A percentile compares a stretch with the other conserved stretches of the same genome.
Conservation (phyloP, 208 protist genomes). For the Lotmaria passim region DNA sequence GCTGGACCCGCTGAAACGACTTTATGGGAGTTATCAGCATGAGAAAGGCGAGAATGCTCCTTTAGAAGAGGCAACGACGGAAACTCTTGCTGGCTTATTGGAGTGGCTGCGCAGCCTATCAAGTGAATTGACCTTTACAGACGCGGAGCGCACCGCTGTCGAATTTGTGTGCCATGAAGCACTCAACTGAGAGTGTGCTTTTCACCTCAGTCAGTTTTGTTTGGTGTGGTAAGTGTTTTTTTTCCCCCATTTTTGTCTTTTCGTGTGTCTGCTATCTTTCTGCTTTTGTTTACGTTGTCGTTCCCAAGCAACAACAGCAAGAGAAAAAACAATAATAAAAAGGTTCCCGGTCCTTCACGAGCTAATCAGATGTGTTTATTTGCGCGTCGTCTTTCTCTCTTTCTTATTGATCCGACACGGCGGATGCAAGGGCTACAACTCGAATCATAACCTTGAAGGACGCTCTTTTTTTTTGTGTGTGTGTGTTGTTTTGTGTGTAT, state of each 20-base stretch:
- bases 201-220: background rate
- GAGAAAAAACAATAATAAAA: no score
- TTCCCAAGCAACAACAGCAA: no score
- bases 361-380: no score
- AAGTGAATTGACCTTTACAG: background rate
- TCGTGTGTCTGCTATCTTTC: slow-evolving; percentile 11
- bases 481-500: no score
- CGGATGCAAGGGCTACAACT: no score
- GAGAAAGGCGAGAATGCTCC: background rate
- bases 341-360: no score
- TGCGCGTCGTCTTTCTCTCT: no score
- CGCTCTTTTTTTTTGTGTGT: no score
- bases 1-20: background rate
- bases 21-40: background rate
- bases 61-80: background rate
- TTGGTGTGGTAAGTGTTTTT: background rate
- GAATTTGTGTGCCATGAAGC: background rate
- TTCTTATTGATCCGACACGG: no score
- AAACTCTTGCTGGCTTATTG: background rate
- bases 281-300: slow-evolving; percentile 21
- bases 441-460: no score
- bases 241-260: background rate
- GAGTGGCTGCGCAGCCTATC: background rate
- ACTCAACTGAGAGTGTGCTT: background rate
- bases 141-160: background rate